These are phyloP conservation scores for Fusarium mexicanum DNA, from an alignment of 2,329 filamentous ascomycete genomes.

Conservation along the genomic window DNA sequence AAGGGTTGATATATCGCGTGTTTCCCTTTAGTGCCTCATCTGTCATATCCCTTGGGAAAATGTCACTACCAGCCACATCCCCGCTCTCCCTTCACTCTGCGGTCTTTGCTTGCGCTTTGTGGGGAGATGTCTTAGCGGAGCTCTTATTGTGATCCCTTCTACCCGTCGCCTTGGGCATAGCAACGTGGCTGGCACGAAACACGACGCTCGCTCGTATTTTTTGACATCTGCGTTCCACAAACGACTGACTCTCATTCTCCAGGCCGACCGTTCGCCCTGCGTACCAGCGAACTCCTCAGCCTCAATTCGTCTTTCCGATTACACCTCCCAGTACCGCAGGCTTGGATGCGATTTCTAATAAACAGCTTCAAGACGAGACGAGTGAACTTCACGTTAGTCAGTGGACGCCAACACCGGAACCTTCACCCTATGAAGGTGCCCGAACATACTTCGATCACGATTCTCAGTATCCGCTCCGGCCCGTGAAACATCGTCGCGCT, in stretches of 20 bases:
- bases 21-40: conserved; percentile 10
- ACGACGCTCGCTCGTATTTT: conserved; percentile 24
- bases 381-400: conserved; percentile 47
- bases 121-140: conserved; percentile 24
- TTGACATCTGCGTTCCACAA: conserved; percentile 26
- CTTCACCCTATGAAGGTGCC: conserved; percentile 50
- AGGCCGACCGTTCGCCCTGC: conserved; percentile 71
- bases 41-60: conserved; percentile 18
- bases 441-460: conserved; percentile 46
- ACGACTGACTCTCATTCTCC: conserved; percentile 33
- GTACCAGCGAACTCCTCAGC: conserved; percentile 69
- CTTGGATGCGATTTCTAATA: conserved; percentile 57
- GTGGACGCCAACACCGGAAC: conserved; percentile 56
- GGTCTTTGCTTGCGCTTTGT: conserved; percentile 22
- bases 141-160: conserved; percentile 20
- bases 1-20: conserved; percentile 1
- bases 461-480: conserved; percentile 31
- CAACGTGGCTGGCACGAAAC: conserved; percentile 20
- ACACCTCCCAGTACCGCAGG: conserved; percentile 69
- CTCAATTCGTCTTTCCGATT: conserved; percentile 67
- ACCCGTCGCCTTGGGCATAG: conserved; percentile 11
- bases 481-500: conserved; percentile 65
- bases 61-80: conserved; percentile 24
- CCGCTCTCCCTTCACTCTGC: conserved; percentile 25
- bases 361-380: conserved; percentile 36